A percentile compares a stretch with the other conserved stretches of the same genome.
Evolutionary conservation across 805 yeast species (phyloP).

Genomic region (Candida ortonii): DNA sequence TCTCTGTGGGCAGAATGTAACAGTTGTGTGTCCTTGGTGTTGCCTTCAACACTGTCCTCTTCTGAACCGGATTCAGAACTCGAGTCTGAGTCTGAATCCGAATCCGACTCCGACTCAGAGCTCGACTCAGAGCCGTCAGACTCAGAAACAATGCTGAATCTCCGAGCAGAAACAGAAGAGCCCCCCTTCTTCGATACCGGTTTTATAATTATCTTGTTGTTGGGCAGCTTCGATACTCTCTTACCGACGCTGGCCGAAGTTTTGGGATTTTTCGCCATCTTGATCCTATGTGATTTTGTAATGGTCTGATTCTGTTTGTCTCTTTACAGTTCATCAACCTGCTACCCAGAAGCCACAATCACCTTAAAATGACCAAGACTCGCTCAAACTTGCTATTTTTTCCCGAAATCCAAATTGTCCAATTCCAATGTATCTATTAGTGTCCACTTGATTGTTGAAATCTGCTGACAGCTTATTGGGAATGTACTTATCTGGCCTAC

Average conservation of each 20-base stretch:
- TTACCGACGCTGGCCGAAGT: constrained; percentile 26
- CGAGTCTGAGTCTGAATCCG: constrained; percentile 27
- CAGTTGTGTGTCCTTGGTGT: constrained; percentile 5
- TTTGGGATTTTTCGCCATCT: constrained; percentile 32
- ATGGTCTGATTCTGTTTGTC: no score
- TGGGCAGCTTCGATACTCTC: constrained; percentile 24
- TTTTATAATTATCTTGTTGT: constrained; percentile 28
- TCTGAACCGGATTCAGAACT: constrained; percentile 27
- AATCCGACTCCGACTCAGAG: constrained; percentile 19
- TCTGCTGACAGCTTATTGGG: no score
- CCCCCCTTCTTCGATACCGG: constrained; percentile 28
- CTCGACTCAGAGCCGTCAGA: constrained; percentile 18
- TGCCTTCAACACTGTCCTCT: constrained; percentile 30
- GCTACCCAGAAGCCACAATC: no score
- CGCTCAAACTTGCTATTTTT: no score
- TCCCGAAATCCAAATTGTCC: no score
- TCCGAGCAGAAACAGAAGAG: constrained; percentile 17
- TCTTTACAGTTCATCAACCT: no score
- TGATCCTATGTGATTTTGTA: background rate
- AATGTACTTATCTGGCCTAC: no score
- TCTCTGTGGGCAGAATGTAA: constrained; percentile 19
- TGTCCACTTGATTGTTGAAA: no score
- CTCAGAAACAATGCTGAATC: constrained; percentile 29
- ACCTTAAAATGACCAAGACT: no score
- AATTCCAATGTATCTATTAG: no score